Base-by-base conservation (phyloP, 208 protist genomes). In the Crithidia thermophila region DNA sequence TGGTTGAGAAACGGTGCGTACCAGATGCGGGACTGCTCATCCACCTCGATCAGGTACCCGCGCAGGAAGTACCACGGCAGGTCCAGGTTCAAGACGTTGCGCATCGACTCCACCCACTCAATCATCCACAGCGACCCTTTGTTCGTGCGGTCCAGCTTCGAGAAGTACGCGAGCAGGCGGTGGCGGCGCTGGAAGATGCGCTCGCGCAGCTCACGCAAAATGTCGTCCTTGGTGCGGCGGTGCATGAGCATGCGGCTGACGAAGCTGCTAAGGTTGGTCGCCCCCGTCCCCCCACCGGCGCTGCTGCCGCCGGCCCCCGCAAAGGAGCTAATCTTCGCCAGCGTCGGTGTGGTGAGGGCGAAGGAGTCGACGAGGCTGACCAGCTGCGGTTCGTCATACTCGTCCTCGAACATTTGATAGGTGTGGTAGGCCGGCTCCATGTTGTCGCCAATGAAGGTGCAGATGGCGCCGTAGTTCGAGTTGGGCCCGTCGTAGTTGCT, bases 401-500 rank as follows among this genome's bases (percentile, higher is more conserved):
- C 81, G 59, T 86, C 82, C 64, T 95, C 90, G 55, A 73, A 81
- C 31, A 96, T 79, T 45, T 93, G 83, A 47, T 89, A 94, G 6
- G 82, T 87, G 74, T 93, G 81, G 67, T 83, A 96, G 16, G 76
- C 72, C 18, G 88, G 85, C 42, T 93, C 81, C 25, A 70, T 53
- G 69, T 81, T 82, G 75, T 93, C 83, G 23, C 81, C 84, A 40
- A 93, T 84, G 67, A 96, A 89, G 53, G 82, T 82, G 60, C 81
- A 87, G 55, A 83, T 76, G 43, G 85, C 74, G 62, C 91, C 91
- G 59, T 87, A 84, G 75, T 97, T 94, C 45, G 81, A 88, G 55
- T 91, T 88, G 13, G 94, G 90, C 11, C 97, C 96, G 70, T 98
- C 98, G 81, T 99, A 99, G 77, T 99, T 99, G 60, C 97, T 98